Evolutionary conservation across 1,284 basidiomycete genomes (phyloP), one percentile per base, ranked within the genome.

Genomic region (Taiwanofungus camphoratus): DNA sequence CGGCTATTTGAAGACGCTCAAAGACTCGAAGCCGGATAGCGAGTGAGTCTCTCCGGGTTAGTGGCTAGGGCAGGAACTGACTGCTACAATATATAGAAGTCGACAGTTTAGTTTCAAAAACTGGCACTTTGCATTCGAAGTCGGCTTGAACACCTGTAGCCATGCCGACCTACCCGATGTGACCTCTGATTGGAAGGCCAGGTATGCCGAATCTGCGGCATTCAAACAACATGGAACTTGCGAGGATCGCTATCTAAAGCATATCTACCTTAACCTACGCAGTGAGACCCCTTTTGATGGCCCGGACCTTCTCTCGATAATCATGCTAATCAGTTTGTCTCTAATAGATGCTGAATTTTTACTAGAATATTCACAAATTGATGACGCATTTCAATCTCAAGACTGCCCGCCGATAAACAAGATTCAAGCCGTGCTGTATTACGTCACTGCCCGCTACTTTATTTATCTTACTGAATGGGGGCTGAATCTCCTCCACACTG

Each of bases 111-210:
- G 20, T 6, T 52, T 57, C 43, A 29, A 44, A 3, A 32, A 49
- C 7, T 55, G 55, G 53, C 45, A 45, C 15, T 38, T 60, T 13
- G 55, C 55, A 5, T 61, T 60, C 52, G 56, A 57, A 41, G 56
- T 61, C 6, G 45, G 50, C 23, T 9, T 60, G 16, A 48, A 48
- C 35, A 46, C 51, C 27, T 40, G 40, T 34, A 48, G 49, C 5
- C 48, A 55, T 16, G 35, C 23, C 3, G 34, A 49, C 4, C 16
- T 40, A 13, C 4, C 13, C 4, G 26, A 15, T n/a, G 36, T 23
- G 8, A 27, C 32, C 15, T 4, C 26, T 5, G 21, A 21, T 27
- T 36, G 33, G 35, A 21, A n/a, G 13, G 26, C 27, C 3, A 46
- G 27, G 20, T n/a, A 18, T 13, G 24, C 40, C 18, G 40, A 31